Conservation (phyloP, 495 filamentous ascomycete genomes). For the Eremomyces bilateralis region DNA sequence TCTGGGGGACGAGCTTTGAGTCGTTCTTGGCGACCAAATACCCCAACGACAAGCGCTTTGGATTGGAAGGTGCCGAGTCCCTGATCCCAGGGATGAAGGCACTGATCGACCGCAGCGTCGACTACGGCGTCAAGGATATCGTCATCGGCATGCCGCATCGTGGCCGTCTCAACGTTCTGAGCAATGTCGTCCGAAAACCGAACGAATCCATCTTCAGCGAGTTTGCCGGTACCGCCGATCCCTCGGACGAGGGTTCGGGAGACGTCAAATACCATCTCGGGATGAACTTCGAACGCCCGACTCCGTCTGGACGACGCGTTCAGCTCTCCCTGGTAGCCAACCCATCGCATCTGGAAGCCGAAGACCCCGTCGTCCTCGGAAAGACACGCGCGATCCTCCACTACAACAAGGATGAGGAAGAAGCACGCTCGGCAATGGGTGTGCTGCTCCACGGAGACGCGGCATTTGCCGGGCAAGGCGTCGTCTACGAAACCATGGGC, state of each 20-base stretch:
- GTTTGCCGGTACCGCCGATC: slow-evolving; percentile 74
- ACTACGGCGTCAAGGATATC: slow-evolving; percentile 96
- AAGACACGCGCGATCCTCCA: slow-evolving; percentile 97
- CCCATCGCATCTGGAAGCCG: slow-evolving; percentile 93
- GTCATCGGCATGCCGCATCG: slow-evolving; percentile 98
- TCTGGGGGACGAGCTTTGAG: slow-evolving; percentile 96
- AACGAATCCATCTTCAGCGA: slow-evolving; percentile 99
- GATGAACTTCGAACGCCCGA: slow-evolving; percentile 99
- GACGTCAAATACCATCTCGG: slow-evolving; percentile 99
- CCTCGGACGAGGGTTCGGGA: slow-evolving; percentile 86
- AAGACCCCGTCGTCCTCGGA: slow-evolving; percentile 91
- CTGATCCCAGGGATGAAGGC: slow-evolving; percentile 99
- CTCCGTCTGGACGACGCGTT: slow-evolving; percentile 93
- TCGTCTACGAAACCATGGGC: slow-evolving; percentile 96
- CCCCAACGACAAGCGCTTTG: slow-evolving; percentile 98
- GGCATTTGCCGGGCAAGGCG: slow-evolving; percentile 84
- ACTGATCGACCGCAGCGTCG: slow-evolving; percentile 89
- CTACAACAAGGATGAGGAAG: slow-evolving; percentile 89
- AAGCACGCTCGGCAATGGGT: slow-evolving; percentile 77
- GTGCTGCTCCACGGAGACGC: slow-evolving; percentile 93
- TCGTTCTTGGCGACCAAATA: slow-evolving; percentile 87
- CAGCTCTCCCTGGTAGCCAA: slow-evolving; percentile 96
- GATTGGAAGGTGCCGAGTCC: slow-evolving; percentile 88
- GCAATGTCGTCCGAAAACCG: slow-evolving; percentile 95
- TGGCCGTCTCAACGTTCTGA: slow-evolving; percentile 91